Evolutionary conservation across 768 basidiomycete genomes (phyloP), one percentile per base, ranked within the genome.

Genomic region (Amanita thiersii): DNA sequence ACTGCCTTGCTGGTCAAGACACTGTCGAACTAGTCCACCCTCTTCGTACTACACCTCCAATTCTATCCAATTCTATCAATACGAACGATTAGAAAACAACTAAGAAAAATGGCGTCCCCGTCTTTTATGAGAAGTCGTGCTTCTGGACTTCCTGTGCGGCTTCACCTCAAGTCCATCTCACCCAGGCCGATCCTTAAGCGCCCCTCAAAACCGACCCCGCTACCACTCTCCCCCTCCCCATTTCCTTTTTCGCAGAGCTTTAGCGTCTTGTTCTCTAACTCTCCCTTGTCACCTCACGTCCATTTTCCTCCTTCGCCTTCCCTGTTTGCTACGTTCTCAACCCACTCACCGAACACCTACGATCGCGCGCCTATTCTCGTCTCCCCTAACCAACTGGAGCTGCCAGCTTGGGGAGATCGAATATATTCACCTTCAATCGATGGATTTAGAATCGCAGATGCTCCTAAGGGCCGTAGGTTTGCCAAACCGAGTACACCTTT

Each of bases 251-350:
- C 57, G 14, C 51, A 59, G 1, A 61, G 49, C 47, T 63, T 63
- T 39, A 61, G 60, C 15, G 43, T 64, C 25, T 46, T 61, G 28
- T 45, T 57, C 15, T 59, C 63, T 17, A 57, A 63, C 1, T 51
- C 55, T 15, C 49, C 54, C 25, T 59, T 56, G 40, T 72, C 68
- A 4, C 63, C 69, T 2, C 79, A 75, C 52, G 81, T 84, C 43
- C 79, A 77, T 58, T 84, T 85, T 52, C 77, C 79, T 5, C 72
- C 77, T 9, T 75, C 79, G 1, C 75, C 81, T 9, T 56, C 64
- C 26, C 63, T 84, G 40, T 68, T 69, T 8, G 67, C 75, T 17
- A 78, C 73, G 3, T 75, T 71, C 55, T 59, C 67, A 17, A 72
- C 76, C 4, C 73, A 81, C 54, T 79, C 81, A 0, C 58, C 80